A percentile compares a stretch with the other conserved stretches of the same genome.
phyloP scores from a whole-genome alignment of 2,329 filamentous ascomycete genomes.

The Verticillium nubilum region DNA sequence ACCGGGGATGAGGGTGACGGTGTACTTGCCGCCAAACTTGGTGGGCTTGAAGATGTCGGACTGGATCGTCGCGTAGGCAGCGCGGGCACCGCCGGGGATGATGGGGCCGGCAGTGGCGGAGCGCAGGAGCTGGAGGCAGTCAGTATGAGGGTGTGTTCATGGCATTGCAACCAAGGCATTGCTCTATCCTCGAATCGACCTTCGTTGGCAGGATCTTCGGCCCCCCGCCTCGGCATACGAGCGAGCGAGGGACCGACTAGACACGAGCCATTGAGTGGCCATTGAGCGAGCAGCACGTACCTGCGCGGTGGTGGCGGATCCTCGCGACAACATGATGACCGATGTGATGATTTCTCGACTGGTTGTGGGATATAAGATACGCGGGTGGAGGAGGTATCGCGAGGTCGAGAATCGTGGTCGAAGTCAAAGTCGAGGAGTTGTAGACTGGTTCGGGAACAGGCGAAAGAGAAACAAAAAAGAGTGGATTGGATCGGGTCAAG shows the following conservation, averaged over 20 bases:
- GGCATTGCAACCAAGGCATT: slow-evolving; percentile 17
- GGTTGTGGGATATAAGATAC: neutral
- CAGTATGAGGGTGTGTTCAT: neutral
- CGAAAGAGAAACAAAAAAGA: neutral
- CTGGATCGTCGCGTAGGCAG: slow-evolving; percentile 71
- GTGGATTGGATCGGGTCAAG: neutral
- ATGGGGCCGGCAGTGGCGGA: slow-evolving; percentile 37
- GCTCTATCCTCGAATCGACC: too few relatives aligned
- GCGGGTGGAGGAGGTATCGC: neutral
- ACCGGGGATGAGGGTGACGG: slow-evolving; percentile 95
- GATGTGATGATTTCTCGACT: neutral
- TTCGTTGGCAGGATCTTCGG: neutral
- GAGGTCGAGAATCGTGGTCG: neutral
- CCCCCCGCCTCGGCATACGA: neutral
- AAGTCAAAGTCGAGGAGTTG: neutral
- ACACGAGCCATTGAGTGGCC: slow-evolving; percentile 3
- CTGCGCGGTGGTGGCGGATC: slow-evolving; percentile 51
- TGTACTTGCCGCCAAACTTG: slow-evolving; percentile 99
- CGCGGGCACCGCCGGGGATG: slow-evolving; percentile 33
- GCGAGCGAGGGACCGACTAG: neutral
- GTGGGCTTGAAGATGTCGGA: slow-evolving; percentile 98
- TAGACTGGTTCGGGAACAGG: neutral
- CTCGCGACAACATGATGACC: slow-evolving; percentile 52
- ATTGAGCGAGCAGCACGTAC: slow-evolving; percentile 31
- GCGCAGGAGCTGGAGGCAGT: slow-evolving; percentile 41